Evolutionary conservation across 305 asterid genomes (phyloP).

Genomic region (Fraxinus dipetala): DNA sequence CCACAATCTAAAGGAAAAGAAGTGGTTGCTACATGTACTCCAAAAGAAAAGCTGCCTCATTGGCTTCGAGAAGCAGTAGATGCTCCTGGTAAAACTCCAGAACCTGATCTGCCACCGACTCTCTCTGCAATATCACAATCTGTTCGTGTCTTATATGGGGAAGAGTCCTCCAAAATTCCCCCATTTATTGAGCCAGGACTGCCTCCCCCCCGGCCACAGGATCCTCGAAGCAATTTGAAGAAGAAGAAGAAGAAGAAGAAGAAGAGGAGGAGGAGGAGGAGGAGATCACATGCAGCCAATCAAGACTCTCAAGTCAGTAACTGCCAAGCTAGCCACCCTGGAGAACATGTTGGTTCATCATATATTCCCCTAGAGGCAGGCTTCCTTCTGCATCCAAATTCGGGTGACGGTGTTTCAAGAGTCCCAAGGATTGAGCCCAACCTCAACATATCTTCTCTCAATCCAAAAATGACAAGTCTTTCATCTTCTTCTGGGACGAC

Average conservation of each 20-base stretch:
- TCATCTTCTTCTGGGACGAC: conserved; percentile 30
- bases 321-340: conserved; percentile 23
- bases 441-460: conserved; percentile 22
- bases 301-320: conserved; percentile 25
- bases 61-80: conserved; percentile 96
- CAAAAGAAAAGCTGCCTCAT: conserved; percentile 69
- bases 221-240: conserved; percentile 56
- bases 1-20: conserved; percentile 57
- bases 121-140: conserved; percentile 82
- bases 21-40: conserved; percentile 33
- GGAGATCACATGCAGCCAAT: conserved; percentile 23
- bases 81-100: conserved; percentile 40
- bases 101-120: conserved; percentile 60
- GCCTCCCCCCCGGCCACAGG: conserved; percentile 70
- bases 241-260: conserved; percentile 59
- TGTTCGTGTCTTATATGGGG: conserved; percentile 77
- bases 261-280: conserved; percentile 36
- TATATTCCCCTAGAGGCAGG: conserved; percentile 28
- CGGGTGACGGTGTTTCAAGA: conserved; percentile 26
- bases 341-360: conserved; percentile 40
- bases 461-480: conserved; percentile 21
- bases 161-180: conserved; percentile 56
- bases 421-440: conserved; percentile 29
- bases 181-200: conserved; percentile 75
- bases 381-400: conserved; percentile 27